Evolutionary conservation across 176 grass and related monocot species (phyloP).

Genomic region (Elymus sibiricus): DNA sequence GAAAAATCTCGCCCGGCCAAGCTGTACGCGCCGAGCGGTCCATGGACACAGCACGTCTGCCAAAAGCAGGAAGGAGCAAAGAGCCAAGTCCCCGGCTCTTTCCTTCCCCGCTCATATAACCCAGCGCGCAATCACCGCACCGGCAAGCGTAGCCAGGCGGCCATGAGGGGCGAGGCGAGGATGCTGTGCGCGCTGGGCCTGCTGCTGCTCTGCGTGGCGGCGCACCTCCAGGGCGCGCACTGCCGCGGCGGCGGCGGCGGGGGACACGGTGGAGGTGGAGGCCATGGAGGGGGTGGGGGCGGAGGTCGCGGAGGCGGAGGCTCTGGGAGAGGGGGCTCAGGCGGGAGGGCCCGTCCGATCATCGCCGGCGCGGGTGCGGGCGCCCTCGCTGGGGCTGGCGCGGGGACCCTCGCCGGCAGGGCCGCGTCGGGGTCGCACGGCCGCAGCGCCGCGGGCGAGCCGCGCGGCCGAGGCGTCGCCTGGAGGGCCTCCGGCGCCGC

Average conservation of each 20-base stretch:
- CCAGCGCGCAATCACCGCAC: neutral
- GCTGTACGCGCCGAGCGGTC: no score
- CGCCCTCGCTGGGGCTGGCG: neutral
- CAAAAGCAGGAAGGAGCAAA: neutral
- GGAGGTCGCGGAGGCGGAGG: neutral
- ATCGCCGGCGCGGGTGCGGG: neutral
- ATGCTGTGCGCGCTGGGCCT: neutral
- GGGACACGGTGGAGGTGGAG: neutral
- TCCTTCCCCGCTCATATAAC: neutral
- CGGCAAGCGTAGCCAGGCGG: neutral
- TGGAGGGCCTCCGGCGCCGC: conserved; percentile 9
- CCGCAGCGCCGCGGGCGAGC: neutral
- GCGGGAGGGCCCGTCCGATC: neutral
- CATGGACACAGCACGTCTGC: neutral
- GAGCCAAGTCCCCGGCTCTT: neutral
- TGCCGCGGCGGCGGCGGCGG: neutral
- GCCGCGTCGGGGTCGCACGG: neutral
- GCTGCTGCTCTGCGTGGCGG: neutral
- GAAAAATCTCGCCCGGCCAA: no score
- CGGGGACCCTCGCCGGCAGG: neutral
- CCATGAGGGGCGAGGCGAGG: conserved; percentile 13
- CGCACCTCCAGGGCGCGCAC: neutral
- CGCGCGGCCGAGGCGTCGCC: neutral
- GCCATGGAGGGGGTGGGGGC: neutral
- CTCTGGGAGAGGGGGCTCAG: neutral